These are phyloP conservation scores for Gracilaria gracilis DNA, from an alignment of 23 red algal genomes.

Conservation along the genomic window DNA sequence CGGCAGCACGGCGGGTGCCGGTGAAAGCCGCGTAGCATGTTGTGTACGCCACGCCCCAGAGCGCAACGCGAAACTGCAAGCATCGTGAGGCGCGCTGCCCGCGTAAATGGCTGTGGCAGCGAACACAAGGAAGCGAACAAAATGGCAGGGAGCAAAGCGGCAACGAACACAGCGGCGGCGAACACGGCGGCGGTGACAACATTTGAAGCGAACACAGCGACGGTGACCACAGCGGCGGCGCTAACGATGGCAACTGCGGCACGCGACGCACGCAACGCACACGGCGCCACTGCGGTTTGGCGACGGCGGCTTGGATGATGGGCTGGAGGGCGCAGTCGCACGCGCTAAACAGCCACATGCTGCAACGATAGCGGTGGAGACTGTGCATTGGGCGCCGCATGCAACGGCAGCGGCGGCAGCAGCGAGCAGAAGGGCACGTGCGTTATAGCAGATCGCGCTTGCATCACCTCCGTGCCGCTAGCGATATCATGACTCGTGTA, in stretches of 20 bases:
- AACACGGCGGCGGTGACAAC: background rate
- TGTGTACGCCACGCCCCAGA: conserved; percentile 60
- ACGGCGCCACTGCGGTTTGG: background rate
- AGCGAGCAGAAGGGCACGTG: too few relatives aligned
- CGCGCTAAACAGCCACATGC: background rate
- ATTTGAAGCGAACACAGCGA: background rate
- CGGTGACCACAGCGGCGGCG: background rate
- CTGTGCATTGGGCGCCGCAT: background rate
- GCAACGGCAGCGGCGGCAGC: background rate
- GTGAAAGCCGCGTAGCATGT: conserved; percentile 55
- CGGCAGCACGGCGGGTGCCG: conserved; percentile 23
- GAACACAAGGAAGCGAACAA: background rate
- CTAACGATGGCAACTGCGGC: background rate
- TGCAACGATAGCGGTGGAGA: background rate
- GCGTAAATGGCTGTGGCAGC: background rate
- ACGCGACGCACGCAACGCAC: too few relatives aligned
- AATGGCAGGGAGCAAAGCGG: background rate
- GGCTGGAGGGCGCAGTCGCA: background rate
- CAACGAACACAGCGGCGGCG: too few relatives aligned
- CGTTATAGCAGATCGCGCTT: too few relatives aligned
- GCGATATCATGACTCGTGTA: too few relatives aligned
- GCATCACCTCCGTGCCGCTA: too few relatives aligned
- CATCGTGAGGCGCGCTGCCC: background rate
- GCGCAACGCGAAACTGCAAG: conserved; percentile 2
- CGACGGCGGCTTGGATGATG: too few relatives aligned